These are phyloP conservation scores for Linum usitatissimum DNA, from an alignment of 345 rosid species.

Conservation along the genomic window DNA sequence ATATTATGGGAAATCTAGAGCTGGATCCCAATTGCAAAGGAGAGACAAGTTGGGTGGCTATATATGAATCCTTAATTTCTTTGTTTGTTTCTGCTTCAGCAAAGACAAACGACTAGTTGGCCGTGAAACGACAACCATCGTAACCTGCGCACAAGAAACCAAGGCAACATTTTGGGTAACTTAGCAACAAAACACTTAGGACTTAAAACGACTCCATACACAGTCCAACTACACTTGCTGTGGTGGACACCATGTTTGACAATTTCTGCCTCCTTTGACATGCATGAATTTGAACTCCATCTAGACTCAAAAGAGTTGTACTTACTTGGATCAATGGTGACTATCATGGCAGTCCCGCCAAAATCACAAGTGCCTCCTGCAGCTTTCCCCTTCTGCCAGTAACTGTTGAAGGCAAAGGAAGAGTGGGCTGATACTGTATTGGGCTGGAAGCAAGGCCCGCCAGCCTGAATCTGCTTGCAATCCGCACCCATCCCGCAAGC, in stretches of 20 bases:
- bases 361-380: conserved; percentile 40
- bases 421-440: conserved; percentile 32
- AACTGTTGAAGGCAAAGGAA: conserved; percentile 40
- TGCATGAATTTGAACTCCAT: no score
- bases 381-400: conserved; percentile 31
- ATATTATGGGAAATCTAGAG: no score
- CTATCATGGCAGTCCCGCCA: conserved; percentile 42
- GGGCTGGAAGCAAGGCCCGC: conserved; percentile 31
- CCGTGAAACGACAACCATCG: conserved; percentile 17
- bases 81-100: neutral
- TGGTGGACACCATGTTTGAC: no score
- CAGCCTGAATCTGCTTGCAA: conserved; percentile 30
- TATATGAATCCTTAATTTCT: neutral
- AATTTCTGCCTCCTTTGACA: no score
- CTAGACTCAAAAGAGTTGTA: no score
- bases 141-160: conserved; percentile 18
- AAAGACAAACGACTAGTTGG: conserved; percentile 1
- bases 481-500: conserved; percentile 43
- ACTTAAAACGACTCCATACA: no score
- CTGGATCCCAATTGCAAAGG: no score
- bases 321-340: conserved; percentile 40
- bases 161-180: neutral
- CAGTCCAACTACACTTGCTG: no score
- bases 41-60: no score
- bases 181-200: no score